Percentiles rank a stretch among this genome's conserved stretches.
These are phyloP conservation scores for Castanea sativa DNA, from an alignment of 306 rosid species.

Conservation along the genomic window DNA sequence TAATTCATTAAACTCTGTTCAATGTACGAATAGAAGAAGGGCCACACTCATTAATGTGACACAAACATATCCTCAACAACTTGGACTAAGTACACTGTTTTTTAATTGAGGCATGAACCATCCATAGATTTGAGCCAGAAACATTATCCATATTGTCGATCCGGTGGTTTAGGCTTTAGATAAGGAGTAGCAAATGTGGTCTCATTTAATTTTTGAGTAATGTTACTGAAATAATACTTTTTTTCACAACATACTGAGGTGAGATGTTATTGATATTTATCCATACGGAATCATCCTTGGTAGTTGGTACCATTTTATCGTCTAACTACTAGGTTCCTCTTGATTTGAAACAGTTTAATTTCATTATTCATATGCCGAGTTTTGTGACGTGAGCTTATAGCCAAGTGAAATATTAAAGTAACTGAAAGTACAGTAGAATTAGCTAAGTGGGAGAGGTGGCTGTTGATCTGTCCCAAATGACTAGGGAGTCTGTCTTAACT, in stretches of 20 bases:
- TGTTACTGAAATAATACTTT: neutral
- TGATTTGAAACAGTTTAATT: too few species aligned
- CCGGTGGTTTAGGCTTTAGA: conserved; percentile 40
- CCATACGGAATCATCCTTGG: too few species aligned
- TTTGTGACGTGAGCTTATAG: too few species aligned
- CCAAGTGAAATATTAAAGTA: too few species aligned
- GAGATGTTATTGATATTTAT: too few species aligned
- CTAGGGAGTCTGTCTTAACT: too few species aligned
- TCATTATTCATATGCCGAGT: too few species aligned
- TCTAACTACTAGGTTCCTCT: too few species aligned
- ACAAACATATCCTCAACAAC: neutral
- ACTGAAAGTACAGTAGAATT: too few species aligned
- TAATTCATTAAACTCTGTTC: conserved; percentile 1
- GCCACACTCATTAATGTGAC: conserved; percentile 35
- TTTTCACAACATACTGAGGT: neutral
- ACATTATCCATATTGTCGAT: conserved; percentile 26
- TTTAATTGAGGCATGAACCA: conserved; percentile 25
- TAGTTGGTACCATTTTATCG: too few species aligned
- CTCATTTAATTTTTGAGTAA: neutral
- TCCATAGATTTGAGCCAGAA: conserved; percentile 19
- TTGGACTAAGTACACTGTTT: conserved; percentile 43
- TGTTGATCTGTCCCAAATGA: too few species aligned
- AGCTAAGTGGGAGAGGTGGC: too few species aligned
- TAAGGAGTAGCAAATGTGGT: conserved; percentile 15
- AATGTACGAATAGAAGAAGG: conserved; percentile 30